Evolutionary conservation across 148 eudicot genomes (phyloP).

Genomic region (Nepenthes mirabilis): DNA sequence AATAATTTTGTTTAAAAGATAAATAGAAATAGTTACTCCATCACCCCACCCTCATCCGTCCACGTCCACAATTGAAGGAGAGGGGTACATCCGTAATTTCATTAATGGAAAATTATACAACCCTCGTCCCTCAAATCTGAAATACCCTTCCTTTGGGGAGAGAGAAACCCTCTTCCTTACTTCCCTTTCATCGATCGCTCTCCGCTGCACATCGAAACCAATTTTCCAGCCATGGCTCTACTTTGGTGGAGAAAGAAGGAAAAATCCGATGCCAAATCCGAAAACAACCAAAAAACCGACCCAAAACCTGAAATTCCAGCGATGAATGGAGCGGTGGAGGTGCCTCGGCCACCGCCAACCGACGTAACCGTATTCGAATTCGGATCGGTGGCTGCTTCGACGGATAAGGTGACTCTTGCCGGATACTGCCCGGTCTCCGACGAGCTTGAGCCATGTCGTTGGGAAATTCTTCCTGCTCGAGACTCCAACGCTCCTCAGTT

Average conservation of each 20-base stretch:
- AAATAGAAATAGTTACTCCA: too few relatives aligned
- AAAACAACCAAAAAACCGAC: constrained; percentile 14
- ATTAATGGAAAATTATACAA: too few relatives aligned
- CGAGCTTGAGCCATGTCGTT: constrained; percentile 83
- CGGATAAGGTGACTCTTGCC: constrained; percentile 74
- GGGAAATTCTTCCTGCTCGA: constrained; percentile 63
- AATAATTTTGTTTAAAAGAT: too few relatives aligned
- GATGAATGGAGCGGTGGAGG: constrained; percentile 50
- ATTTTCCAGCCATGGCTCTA: constrained; percentile 34
- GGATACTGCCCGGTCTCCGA: constrained; percentile 89
- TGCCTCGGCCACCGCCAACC: constrained; percentile 21
- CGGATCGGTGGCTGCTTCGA: constrained; percentile 53
- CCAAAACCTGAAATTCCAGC: constrained; percentile 17
- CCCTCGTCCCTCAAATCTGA: too few relatives aligned
- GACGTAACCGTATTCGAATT: constrained; percentile 68
- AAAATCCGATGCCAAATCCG: constrained; percentile 7
- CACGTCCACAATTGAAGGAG: too few relatives aligned
- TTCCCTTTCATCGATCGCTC: too few relatives aligned
- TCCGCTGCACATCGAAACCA: too few relatives aligned
- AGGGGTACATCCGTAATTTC: too few relatives aligned
- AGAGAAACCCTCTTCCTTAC: too few relatives aligned
- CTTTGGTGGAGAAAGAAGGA: constrained; percentile 39
- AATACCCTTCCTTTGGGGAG: too few relatives aligned
- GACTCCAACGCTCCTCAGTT: constrained; percentile 59
- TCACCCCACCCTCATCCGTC: too few relatives aligned